Conservation (phyloP, 768 basidiomycete species). For the Termitomyces sp. region DNA sequence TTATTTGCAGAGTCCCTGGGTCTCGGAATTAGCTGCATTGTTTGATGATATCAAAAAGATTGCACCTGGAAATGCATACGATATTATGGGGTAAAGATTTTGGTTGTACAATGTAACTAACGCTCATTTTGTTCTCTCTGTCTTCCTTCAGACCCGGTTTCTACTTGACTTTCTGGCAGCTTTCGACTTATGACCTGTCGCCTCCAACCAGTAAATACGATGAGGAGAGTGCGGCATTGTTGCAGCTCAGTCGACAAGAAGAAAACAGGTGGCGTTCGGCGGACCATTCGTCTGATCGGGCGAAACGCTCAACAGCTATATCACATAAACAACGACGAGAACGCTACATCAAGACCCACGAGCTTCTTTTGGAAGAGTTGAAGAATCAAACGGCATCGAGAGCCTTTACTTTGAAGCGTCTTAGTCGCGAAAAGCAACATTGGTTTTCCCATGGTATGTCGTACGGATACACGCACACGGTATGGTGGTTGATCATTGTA, state of each 20-base stretch:
- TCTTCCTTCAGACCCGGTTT: constrained; percentile 66
- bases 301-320: constrained; percentile 49
- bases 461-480: background rate
- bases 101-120: background rate
- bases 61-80: constrained; percentile 57
- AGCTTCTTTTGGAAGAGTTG: constrained; percentile 58
- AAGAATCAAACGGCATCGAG: constrained; percentile 72
- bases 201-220: constrained; percentile 77
- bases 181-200: constrained; percentile 84
- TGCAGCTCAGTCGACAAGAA: constrained; percentile 61
- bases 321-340: constrained; percentile 60
- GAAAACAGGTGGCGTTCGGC: constrained; percentile 56
- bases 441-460: constrained; percentile 71
- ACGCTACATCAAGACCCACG: constrained; percentile 56
- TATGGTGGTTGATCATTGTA: constrained; percentile 3
- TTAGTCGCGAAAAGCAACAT: constrained; percentile 71
- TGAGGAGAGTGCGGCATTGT: constrained; percentile 61
- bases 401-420: constrained; percentile 69
- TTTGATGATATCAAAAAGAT: constrained; percentile 75
- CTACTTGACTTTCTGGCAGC: constrained; percentile 95
- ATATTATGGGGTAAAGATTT: constrained; percentile 62
- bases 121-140: constrained; percentile 1
- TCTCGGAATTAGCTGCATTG: constrained; percentile 62
- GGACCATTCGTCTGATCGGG: constrained; percentile 67
- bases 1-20: constrained; percentile 62